Evolutionary conservation across 1,284 basidiomycete species (phyloP).

Genomic region (Trichosporon coremiiforme): DNA sequence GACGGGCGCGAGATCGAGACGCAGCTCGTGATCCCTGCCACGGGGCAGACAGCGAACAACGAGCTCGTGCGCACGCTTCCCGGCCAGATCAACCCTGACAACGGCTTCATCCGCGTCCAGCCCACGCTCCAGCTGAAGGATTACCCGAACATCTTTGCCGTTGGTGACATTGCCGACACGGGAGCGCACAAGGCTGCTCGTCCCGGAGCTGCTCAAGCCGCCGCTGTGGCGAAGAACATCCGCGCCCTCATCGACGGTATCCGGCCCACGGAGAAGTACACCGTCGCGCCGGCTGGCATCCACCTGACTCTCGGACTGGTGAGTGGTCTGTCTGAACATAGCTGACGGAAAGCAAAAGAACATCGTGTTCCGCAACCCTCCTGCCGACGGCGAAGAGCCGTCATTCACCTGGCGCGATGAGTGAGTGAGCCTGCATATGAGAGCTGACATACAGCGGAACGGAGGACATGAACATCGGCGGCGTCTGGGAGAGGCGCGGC

Average conservation of each 20-base stretch:
- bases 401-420: constrained; percentile 30
- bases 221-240: constrained; percentile 48
- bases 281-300: constrained; percentile 27
- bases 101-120: constrained; percentile 51
- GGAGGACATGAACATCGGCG: constrained; percentile 32
- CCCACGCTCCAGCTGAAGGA: constrained; percentile 55
- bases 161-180: constrained; percentile 70
- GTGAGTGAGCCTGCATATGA: constrained; percentile 32
- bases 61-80: constrained; percentile 44
- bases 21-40: constrained; percentile 41
- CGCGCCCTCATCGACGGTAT: constrained; percentile 34
- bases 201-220: constrained; percentile 50
- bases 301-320: constrained; percentile 36
- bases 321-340: constrained; percentile 1
- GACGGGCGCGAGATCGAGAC: constrained; percentile 47
- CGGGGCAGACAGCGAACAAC: constrained; percentile 58
- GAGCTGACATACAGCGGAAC: constrained; percentile 27
- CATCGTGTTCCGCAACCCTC: constrained; percentile 35
- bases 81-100: constrained; percentile 36
- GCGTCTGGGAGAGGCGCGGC: constrained; percentile 32
- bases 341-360: constrained; percentile 27
- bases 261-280: constrained; percentile 16
- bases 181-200: constrained; percentile 66
- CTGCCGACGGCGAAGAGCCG: constrained; percentile 25
- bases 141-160: constrained; percentile 66